Evolutionary conservation across 2,329 filamentous ascomycete species (phyloP).

Genomic region (Alternaria brassicicola): DNA sequence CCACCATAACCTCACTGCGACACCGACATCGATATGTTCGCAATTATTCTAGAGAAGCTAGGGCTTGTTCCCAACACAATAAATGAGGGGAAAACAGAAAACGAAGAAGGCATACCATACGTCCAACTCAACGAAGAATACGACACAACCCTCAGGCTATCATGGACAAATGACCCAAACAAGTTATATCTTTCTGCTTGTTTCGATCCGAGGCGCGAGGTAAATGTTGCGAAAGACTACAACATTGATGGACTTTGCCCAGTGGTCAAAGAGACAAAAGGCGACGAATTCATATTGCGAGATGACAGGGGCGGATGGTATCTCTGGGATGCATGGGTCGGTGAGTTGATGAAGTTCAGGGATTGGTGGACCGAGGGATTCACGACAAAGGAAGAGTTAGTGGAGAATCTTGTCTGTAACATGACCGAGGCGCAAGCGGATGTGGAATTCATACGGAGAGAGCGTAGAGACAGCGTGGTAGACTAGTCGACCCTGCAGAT

Average conservation of each 20-base stretch:
- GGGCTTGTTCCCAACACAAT: not conserved
- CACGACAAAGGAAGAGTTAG: slow-evolving; percentile 9
- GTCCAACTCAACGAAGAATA: slow-evolving; percentile 9
- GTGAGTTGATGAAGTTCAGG: slow-evolving; percentile 5
- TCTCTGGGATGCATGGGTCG: slow-evolving; percentile 13
- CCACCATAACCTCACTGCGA: not conserved
- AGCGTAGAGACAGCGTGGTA: not conserved
- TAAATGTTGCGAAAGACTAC: slow-evolving; percentile 10
- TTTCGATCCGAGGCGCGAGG: not conserved
- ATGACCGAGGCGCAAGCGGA: slow-evolving; percentile 8
- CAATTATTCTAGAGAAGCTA: not conserved
- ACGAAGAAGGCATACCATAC: slow-evolving; percentile 8
- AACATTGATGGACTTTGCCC: slow-evolving; percentile 10
- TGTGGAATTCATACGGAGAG: not conserved
- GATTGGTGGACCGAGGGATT: slow-evolving; percentile 9
- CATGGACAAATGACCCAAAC: slow-evolving; percentile 14
- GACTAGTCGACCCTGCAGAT: slow-evolving; percentile 3
- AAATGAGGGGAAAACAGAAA: not conserved
- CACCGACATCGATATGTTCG: not conserved
- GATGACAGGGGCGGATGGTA: slow-evolving; percentile 5
- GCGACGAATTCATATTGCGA: slow-evolving; percentile 7
- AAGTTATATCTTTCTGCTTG: slow-evolving; percentile 7
- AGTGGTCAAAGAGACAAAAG: slow-evolving; percentile 6
- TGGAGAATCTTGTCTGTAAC: slow-evolving; percentile 6
- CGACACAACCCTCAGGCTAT: not conserved